A percentile compares a stretch with the other conserved stretches of the same genome.
Evolutionary conservation across 2,329 filamentous ascomycete species (phyloP).

Genomic region (Corinectria fuckeliana): DNA sequence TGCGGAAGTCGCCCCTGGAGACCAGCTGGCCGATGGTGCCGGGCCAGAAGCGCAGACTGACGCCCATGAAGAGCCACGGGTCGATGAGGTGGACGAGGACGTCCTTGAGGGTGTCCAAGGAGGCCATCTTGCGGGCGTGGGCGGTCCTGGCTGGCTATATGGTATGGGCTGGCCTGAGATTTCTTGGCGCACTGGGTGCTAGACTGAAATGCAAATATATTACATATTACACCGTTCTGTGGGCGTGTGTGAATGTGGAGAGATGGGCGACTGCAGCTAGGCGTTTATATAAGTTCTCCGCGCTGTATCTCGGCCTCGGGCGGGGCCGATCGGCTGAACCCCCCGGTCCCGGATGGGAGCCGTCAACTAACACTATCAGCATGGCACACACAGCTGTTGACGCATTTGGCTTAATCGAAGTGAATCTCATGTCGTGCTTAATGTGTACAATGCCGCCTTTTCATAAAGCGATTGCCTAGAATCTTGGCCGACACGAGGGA

Average conservation of each 20-base stretch:
- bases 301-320: neutral
- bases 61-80: constrained; percentile 61
- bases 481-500: neutral
- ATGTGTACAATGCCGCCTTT: too few species aligned
- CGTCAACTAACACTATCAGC: neutral
- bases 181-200: neutral
- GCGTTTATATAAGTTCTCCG: constrained; percentile 10
- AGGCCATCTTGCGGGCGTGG: constrained; percentile 32
- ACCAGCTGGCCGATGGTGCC: constrained; percentile 55
- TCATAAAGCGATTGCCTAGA: neutral
- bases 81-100: constrained; percentile 46
- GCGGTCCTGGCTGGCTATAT: neutral
- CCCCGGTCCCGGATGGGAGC: neutral
- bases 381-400: neutral
- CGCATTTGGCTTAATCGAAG: too few species aligned
- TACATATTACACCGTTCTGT: neutral
- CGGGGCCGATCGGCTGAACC: neutral
- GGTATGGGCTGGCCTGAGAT: neutral
- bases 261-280: neutral
- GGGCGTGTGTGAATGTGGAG: neutral
- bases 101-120: constrained; percentile 32
- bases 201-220: neutral
- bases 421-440: too few species aligned
- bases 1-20: constrained; percentile 39
- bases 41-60: constrained; percentile 58